Evolutionary conservation across 2,329 filamentous ascomycete species (phyloP).

Genomic region (Alternaria arbusti): DNA sequence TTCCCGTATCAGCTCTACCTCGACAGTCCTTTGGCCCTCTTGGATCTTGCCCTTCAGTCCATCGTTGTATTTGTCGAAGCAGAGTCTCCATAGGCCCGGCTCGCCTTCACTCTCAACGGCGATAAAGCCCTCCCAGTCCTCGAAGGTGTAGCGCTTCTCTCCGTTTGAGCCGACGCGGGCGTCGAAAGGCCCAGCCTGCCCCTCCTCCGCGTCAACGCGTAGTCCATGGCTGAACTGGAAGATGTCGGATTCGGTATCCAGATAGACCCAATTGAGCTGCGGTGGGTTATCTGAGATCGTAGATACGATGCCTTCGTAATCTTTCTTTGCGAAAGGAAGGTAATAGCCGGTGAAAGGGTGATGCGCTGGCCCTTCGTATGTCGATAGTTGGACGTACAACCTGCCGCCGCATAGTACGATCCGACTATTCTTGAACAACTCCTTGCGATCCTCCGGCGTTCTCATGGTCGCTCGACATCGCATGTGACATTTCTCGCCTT

Average conservation of each 20-base stretch:
- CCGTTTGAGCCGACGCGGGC: slow-evolving; percentile 76
- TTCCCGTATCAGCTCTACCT: slow-evolving; percentile 24
- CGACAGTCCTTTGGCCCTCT: slow-evolving; percentile 23
- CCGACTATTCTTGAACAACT: slow-evolving; percentile 19
- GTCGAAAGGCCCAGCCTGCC: slow-evolving; percentile 49
- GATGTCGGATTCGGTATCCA: slow-evolving; percentile 61
- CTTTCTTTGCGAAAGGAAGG: slow-evolving; percentile 55
- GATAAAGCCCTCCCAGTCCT: slow-evolving; percentile 62
- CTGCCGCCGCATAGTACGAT: slow-evolving; percentile 24
- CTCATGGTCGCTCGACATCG: slow-evolving; percentile 21
- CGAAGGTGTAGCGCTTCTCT: slow-evolving; percentile 60
- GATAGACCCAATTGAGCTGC: slow-evolving; percentile 72
- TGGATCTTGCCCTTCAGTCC: slow-evolving; percentile 47
- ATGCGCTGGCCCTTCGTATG: slow-evolving; percentile 20
- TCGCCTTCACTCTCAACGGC: slow-evolving; percentile 58
- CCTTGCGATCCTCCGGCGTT: slow-evolving; percentile 24
- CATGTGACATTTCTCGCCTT: slow-evolving; percentile 29
- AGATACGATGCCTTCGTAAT: slow-evolving; percentile 54
- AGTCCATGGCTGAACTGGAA: slow-evolving; percentile 54
- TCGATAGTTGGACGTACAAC: slow-evolving; percentile 27
- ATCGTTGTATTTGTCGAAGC: slow-evolving; percentile 54
- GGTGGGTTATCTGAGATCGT: slow-evolving; percentile 61
- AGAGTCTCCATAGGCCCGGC: slow-evolving; percentile 59
- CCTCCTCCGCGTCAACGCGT: slow-evolving; percentile 65
- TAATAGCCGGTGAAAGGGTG: slow-evolving; percentile 59